A percentile compares a stretch with the other conserved stretches of the same genome.
phyloP scores from a whole-genome alignment of 257 asterid genomes.

The Salvia splendens region DNA sequence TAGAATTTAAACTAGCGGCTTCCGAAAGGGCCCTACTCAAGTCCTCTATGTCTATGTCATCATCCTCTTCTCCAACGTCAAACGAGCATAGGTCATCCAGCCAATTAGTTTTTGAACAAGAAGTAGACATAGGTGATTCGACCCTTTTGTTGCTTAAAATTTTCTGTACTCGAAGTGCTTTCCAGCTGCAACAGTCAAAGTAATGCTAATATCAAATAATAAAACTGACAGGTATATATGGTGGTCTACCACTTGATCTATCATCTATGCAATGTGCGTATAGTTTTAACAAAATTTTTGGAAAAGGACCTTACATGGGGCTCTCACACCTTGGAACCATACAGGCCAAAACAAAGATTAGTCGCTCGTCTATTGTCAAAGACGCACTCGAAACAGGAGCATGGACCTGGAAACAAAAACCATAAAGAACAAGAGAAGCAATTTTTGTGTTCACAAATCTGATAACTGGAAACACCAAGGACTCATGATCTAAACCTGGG shows the following conservation, averaged over 20 bases:
- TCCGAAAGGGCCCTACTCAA: slow-evolving; percentile 74
- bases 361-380: slow-evolving; percentile 58
- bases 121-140: slow-evolving; percentile 36
- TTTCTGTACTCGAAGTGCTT: slow-evolving; percentile 84
- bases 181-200: slow-evolving; percentile 59
- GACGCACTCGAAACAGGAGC: slow-evolving; percentile 64
- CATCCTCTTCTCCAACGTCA: slow-evolving; percentile 44
- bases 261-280: not conserved
- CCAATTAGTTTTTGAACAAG: slow-evolving; percentile 46
- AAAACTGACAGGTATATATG: not conserved
- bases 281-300: slow-evolving; percentile 10
- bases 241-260: slow-evolving; percentile 11
- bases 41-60: slow-evolving; percentile 69
- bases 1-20: slow-evolving; percentile 52
- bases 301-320: slow-evolving; percentile 53
- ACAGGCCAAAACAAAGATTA: slow-evolving; percentile 70
- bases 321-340: slow-evolving; percentile 61
- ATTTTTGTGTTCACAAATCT: slow-evolving; percentile 9
- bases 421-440: slow-evolving; percentile 9
- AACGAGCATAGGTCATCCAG: slow-evolving; percentile 54
- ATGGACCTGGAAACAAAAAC: slow-evolving; percentile 55
- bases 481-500: slow-evolving; percentile 56
- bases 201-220: not conserved
- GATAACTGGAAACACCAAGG: not conserved
- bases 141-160: slow-evolving; percentile 36